phyloP scores from a whole-genome alignment of 495 filamentous ascomycete genomes.

The Cudoniella acicularis region DNA sequence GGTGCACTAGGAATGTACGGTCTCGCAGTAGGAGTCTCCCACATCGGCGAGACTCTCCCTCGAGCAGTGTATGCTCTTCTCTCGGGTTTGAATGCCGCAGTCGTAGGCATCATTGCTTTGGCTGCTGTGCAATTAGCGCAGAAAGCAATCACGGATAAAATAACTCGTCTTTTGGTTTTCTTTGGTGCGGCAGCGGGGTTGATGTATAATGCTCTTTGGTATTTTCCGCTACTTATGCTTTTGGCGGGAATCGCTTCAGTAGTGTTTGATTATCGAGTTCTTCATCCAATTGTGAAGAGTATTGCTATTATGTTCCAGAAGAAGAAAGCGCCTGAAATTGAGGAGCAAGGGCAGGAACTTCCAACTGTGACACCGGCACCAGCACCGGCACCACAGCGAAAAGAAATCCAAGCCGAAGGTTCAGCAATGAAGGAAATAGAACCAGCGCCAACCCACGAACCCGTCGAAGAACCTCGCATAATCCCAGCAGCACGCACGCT shows the following conservation, averaged over 20 bases:
- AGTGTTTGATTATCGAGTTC: slow-evolving; percentile 57
- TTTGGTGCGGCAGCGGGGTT: slow-evolving; percentile 66
- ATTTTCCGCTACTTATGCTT: slow-evolving; percentile 72
- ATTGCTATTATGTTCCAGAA: not conserved
- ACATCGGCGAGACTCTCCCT: slow-evolving; percentile 58
- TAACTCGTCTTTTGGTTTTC: slow-evolving; percentile 67
- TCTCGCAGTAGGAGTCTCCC: slow-evolving; percentile 63
- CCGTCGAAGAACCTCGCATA: slow-evolving; percentile 37
- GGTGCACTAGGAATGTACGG: slow-evolving; percentile 76
- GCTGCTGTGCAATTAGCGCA: slow-evolving; percentile 71
- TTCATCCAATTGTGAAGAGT: slow-evolving; percentile 26
- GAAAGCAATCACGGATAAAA: slow-evolving; percentile 69
- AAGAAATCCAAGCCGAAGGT: not conserved
- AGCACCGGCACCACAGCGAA: not conserved
- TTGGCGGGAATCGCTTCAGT: slow-evolving; percentile 48
- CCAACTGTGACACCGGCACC: not conserved
- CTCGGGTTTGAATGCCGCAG: slow-evolving; percentile 73
- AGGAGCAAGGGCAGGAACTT: slow-evolving; percentile 7
- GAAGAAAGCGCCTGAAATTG: slow-evolving; percentile 4
- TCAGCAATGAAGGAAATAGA: too few relatives aligned
- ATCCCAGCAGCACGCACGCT: slow-evolving; percentile 38
- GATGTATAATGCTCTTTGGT: slow-evolving; percentile 78
- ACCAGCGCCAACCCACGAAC: too few relatives aligned
- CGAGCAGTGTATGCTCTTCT: slow-evolving; percentile 67
- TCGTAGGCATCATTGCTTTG: slow-evolving; percentile 75